Conservation (phyloP, 2,329 filamentous ascomycete genomes). For the Alternaria sp. region DNA sequence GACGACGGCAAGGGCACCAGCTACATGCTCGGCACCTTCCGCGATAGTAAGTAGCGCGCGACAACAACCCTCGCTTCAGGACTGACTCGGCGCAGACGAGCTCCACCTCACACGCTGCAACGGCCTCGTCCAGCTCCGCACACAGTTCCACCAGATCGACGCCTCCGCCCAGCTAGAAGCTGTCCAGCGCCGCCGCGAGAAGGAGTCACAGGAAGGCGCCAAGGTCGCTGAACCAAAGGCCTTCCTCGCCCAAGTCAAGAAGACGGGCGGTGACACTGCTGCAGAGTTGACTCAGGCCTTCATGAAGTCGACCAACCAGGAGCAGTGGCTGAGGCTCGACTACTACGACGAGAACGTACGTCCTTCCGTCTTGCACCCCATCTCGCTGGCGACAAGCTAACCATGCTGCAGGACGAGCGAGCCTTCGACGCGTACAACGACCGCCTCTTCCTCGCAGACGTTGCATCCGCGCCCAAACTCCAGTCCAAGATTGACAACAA, state of each 20-base stretch:
- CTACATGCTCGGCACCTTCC: constrained; percentile 94
- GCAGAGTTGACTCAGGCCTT: constrained; percentile 76
- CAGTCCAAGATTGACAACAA: constrained; percentile 63
- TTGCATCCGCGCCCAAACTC: constrained; percentile 56
- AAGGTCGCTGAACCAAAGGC: constrained; percentile 68
- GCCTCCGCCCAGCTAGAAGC: constrained; percentile 77
- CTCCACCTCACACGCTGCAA: constrained; percentile 85
- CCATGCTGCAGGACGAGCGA: constrained; percentile 59
- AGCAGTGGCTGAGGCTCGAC: constrained; percentile 79
- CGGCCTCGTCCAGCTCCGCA: constrained; percentile 85
- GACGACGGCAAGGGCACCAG: constrained; percentile 72
- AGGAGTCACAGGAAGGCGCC: constrained; percentile 55
- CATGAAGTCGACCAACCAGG: constrained; percentile 78
- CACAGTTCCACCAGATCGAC: constrained; percentile 92
- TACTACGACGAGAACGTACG: constrained; percentile 80
- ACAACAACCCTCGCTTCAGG: neutral
- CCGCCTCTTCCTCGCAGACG: constrained; percentile 66
- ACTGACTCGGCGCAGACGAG: constrained; percentile 64
- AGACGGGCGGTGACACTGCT: constrained; percentile 70
- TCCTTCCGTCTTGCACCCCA: neutral
- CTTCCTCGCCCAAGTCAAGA: constrained; percentile 87
- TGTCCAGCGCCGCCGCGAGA: constrained; percentile 50
- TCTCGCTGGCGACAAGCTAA: constrained; percentile 9
- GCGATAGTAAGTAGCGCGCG: constrained; percentile 66
- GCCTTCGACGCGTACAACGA: constrained; percentile 79